These are phyloP conservation scores for Claviceps digitariae DNA, from an alignment of 2,329 filamentous ascomycete species.

Conservation along the genomic window DNA sequence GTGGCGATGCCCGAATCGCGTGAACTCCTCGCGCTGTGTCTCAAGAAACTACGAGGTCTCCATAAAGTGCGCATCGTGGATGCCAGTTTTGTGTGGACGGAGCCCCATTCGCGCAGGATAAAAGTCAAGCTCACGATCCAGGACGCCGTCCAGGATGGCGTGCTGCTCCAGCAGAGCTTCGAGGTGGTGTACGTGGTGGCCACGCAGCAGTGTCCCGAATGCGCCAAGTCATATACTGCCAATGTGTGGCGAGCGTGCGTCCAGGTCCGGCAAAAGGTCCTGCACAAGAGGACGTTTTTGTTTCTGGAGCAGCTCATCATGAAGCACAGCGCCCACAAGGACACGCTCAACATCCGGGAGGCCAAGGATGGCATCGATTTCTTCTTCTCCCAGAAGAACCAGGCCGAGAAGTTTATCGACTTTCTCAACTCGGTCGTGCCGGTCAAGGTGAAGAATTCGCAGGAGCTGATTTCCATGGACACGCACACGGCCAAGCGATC, in stretches of 20 bases:
- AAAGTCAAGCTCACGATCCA: constrained; percentile 96
- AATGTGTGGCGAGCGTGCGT: constrained; percentile 91
- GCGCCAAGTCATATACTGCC: constrained; percentile 87
- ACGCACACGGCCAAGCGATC: constrained; percentile 79
- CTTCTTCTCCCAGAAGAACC: constrained; percentile 79
- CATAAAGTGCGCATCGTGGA: constrained; percentile 90
- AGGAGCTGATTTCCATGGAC: constrained; percentile 88
- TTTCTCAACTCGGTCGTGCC: constrained; percentile 76
- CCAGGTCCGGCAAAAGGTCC: constrained; percentile 92
- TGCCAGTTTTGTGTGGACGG: constrained; percentile 94
- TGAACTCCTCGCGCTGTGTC: constrained; percentile 81
- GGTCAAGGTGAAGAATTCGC: constrained; percentile 57
- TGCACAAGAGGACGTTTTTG: constrained; percentile 69
- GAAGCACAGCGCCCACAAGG: constrained; percentile 80
- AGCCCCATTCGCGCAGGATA: constrained; percentile 83
- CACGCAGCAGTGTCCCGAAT: constrained; percentile 89
- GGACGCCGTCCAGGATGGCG: constrained; percentile 46
- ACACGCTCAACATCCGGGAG: constrained; percentile 97
- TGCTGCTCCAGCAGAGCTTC: constrained; percentile 78
- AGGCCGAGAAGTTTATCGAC: constrained; percentile 85
- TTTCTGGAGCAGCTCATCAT: constrained; percentile 86
- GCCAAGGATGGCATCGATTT: constrained; percentile 93
- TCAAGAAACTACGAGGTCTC: constrained; percentile 75
- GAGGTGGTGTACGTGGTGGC: constrained; percentile 88
- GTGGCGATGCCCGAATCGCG: constrained; percentile 74